phyloP scores from a whole-genome alignment of 2,329 filamentous ascomycete species.

The Septoria petroselini region DNA sequence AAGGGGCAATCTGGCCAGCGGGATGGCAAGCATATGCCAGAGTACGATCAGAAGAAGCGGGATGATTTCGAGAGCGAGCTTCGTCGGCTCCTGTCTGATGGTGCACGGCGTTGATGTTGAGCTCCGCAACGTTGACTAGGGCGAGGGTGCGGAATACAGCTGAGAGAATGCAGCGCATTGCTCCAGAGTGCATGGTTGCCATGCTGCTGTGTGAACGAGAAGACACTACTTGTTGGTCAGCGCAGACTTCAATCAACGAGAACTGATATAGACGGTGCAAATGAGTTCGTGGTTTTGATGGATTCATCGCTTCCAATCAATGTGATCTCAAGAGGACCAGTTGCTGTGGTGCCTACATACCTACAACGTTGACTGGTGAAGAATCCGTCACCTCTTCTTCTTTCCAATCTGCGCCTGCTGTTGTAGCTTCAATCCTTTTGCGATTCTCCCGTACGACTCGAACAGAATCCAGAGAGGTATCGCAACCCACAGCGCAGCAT shows the following conservation, averaged over 20 bases:
- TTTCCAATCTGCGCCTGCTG: conserved; percentile 15
- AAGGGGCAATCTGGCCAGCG: no score
- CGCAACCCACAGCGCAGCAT: conserved; percentile 58
- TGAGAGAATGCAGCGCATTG: no score
- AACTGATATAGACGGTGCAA: no score
- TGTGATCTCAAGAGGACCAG: background rate
- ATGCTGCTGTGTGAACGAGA: no score
- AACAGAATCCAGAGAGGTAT: conserved; percentile 58
- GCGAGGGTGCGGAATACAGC: no score
- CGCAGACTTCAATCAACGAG: no score
- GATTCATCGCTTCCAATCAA: no score
- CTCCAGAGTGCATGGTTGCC: no score
- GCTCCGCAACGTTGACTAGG: no score
- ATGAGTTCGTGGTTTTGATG: no score
- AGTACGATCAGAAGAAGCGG: conserved; percentile 14
- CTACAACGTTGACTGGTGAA: background rate
- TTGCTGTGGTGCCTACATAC: background rate
- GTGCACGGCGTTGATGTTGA: background rate
- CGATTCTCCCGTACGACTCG: conserved; percentile 48
- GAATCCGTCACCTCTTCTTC: conserved; percentile 18
- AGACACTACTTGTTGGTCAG: no score
- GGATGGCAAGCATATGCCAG: no score
- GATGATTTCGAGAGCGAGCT: conserved; percentile 16
- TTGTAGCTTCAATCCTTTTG: conserved; percentile 21
- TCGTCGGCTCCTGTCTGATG: conserved; percentile 17